Conservation (phyloP, 495 filamentous ascomycete genomes). For the Barbatosphaeria neglecta region DNA sequence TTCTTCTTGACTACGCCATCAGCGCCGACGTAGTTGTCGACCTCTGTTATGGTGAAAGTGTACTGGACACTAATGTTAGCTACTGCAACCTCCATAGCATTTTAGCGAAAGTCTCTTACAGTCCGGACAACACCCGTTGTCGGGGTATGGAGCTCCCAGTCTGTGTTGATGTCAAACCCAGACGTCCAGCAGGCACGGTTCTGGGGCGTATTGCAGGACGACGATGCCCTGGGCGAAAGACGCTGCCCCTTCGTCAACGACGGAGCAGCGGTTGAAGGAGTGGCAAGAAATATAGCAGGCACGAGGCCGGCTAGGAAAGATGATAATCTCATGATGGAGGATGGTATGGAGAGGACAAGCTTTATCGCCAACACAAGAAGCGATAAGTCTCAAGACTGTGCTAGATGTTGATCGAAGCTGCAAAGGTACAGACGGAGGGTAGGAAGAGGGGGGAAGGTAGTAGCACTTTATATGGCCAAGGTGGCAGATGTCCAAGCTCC, state of each 20-base stretch:
- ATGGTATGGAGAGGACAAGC: neutral
- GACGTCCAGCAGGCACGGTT: conserved; percentile 11
- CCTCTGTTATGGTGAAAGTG: conserved; percentile 14
- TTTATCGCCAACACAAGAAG: neutral
- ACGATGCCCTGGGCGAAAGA: neutral
- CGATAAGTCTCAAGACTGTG: neutral
- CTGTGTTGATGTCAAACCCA: conserved; percentile 13
- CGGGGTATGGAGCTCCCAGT: conserved; percentile 9
- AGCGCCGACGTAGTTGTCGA: conserved; percentile 19
- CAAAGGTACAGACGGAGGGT: neutral
- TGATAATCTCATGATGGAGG: neutral
- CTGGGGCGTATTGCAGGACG: conserved; percentile 6
- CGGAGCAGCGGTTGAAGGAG: neutral
- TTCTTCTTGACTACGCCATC: conserved; percentile 23
- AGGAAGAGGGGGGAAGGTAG: neutral
- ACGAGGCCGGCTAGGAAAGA: neutral
- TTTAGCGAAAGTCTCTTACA: conserved; percentile 15
- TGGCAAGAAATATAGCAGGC: neutral
- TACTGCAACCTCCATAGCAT: conserved; percentile 5
- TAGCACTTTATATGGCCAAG: neutral
- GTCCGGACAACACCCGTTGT: conserved; percentile 1
- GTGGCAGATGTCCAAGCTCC: neutral
- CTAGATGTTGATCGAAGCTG: neutral
- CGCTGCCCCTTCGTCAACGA: neutral
- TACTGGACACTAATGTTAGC: conserved; percentile 9